Conservation (phyloP, 2,329 filamentous ascomycete species). For the Colletotrichum sp. region DNA sequence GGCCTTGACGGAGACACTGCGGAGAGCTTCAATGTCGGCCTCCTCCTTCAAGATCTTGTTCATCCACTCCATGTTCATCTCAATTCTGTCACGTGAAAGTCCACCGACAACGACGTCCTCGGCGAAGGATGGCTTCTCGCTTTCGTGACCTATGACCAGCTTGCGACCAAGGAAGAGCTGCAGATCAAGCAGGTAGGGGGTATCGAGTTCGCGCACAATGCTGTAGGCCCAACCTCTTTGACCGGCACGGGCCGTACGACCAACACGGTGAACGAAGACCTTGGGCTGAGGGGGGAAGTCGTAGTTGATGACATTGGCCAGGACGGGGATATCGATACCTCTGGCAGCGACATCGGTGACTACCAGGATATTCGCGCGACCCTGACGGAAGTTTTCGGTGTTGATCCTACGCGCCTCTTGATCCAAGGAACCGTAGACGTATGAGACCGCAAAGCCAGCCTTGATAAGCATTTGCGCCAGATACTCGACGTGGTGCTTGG, state of each 20-base stretch:
- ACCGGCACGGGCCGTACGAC: conserved; percentile 92
- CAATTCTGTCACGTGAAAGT: conserved; percentile 74
- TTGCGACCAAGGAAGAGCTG: conserved; percentile 93
- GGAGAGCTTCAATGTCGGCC: conserved; percentile 74
- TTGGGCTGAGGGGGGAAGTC: conserved; percentile 97
- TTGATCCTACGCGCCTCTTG: conserved; percentile 93
- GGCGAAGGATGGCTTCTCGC: conserved; percentile 71
- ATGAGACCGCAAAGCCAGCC: conserved; percentile 88
- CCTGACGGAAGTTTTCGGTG: conserved; percentile 86
- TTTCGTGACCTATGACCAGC: conserved; percentile 75
- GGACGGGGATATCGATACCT: conserved; percentile 95
- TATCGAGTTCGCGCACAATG: conserved; percentile 84
- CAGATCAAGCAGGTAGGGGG: conserved; percentile 90
- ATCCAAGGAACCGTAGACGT: conserved; percentile 93
- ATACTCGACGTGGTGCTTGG: conserved; percentile 98
- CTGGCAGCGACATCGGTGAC: conserved; percentile 96
- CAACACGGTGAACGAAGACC: conserved; percentile 94
- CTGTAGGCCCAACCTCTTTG: conserved; percentile 95
- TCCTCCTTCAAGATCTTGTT: conserved; percentile 79
- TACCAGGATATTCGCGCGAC: conserved; percentile 87
- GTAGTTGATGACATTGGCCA: conserved; percentile 98
- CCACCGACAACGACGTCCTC: conserved; percentile 85
- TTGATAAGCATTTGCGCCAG: conserved; percentile 79
- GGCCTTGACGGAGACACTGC: conserved; percentile 80
- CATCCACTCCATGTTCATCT: conserved; percentile 81